A percentile compares a stretch with the other conserved stretches of the same genome.
Conservation (phyloP, 305 asterid species). For the Solanum hybrid region DNA sequence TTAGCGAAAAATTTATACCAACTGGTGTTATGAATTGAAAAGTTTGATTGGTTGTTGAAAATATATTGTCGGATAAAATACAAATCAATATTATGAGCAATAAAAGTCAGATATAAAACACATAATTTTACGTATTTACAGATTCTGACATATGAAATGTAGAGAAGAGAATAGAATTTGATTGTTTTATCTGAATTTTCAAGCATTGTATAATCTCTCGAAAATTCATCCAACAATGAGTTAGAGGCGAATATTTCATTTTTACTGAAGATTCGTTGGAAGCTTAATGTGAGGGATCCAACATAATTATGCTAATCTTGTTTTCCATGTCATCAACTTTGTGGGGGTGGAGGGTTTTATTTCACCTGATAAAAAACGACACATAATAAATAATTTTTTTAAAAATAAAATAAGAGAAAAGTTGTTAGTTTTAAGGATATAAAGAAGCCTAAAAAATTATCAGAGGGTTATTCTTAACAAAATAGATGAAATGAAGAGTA, state of each 20-base stretch:
- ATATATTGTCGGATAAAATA: neutral
- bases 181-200: neutral
- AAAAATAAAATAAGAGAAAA: neutral
- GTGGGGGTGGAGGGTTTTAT: neutral
- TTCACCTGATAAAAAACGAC: neutral
- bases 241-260: neutral
- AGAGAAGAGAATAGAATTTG: neutral
- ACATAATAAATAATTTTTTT: neutral
- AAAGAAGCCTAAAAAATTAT: too few relatives aligned
- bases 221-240: neutral
- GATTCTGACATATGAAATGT: neutral
- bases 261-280: neutral
- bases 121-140: too few relatives aligned
- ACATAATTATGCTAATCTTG: neutral
- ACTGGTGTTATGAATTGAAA: neutral
- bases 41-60: neutral
- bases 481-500: too few relatives aligned
- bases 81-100: neutral
- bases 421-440: neutral
- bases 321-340: neutral
- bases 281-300: neutral
- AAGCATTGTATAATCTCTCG: neutral
- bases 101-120: neutral
- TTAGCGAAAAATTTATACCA: neutral
- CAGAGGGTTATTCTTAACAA: too few relatives aligned